Evolutionary conservation across 1,284 basidiomycete genomes (phyloP), one percentile per base, ranked within the genome.

Genomic region (Ustilago tritici): DNA sequence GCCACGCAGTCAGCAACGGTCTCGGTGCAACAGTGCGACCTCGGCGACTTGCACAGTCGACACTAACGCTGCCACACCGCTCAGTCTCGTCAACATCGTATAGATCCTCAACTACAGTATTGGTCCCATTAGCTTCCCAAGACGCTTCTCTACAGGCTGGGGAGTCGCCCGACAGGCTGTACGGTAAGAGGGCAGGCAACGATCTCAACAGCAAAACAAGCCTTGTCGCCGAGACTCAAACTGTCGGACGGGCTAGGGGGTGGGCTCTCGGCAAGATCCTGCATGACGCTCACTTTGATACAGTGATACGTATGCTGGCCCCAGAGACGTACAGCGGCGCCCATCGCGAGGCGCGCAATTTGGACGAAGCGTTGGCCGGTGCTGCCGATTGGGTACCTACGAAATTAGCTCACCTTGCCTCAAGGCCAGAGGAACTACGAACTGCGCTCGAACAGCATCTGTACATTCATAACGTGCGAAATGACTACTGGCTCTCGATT

Each of bases 281-380:
- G 28, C 49, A 32, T 50, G 28, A 17, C 5, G 31, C 49, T 50
- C 0, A 4, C 5, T 32, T 32, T 32, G 31, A 12, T 15, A 7
- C 5, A 14, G 28, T 17, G 28, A 15, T 50, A 28, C 14, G 49
- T 6, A 32, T 50, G 49, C 49, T 50, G 23, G 49, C 49, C 31
- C 49, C 70, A 36, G 46, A 53, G 12, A 41, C 36, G 0, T 65
- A 60, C 38, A 40, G 17, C 3, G 61, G 58, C 31, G 23, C 15
- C 9, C 28, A 38, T 31, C 41, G 28, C 17, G 70, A 73, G 34
- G 70, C 70, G 15, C 19, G 58, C 6, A 35, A 46, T 36, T 49
- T 64, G 11, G 40, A 64, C 31, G 40, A 67, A 17, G 65, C 49
- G 11, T 36, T 71, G 31, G 56, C 36, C 15, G 70, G 38, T 7